Evolutionary conservation across 192 early-diverging fungal species (phyloP), one percentile per base, ranked within the genome.

Genomic region (Coemansia sp.): DNA sequence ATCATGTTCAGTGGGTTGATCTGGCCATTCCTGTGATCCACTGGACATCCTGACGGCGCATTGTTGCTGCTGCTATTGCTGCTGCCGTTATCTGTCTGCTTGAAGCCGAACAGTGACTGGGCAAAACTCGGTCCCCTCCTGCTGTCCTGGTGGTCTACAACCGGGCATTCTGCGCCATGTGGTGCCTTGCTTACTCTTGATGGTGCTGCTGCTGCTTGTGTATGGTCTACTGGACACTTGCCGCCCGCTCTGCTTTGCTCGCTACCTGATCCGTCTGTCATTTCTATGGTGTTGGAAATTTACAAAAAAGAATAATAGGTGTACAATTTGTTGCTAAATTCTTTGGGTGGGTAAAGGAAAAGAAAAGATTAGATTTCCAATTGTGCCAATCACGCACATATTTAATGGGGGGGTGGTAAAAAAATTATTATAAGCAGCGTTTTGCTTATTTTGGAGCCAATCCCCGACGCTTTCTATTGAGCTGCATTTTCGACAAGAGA

Each of bases 1-100:
- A 99, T 97, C 87, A 92, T 94, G 86, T 99, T 99, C 37, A 87
- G 84, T 6, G 92, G 89, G 68, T 93, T 94, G n/a, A 97, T 68
- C 19, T 67, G 26, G 13, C 22, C 13, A 55, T 60, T 39, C 22
- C 41, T 10, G 59, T 88, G 85, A 72, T 90, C 84, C 22, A 88
- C 85, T 15, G 87, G 87, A 47, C 87, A 88, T 39, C 70, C 77
- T 65, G 61, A 46, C 8, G 63, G 49, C 32, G 32, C 32, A 32
- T 32, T 32, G 22, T 21, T 54, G 57, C 32, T 32, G 22, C 37
- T 54, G 57, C 32, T 32, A 2, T 32, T 32, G 32, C 1, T 32
- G 22, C 51, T 54, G 21, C 26, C 26, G 8, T 22, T 15, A 16
- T 40, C 41, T 21, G 12, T 26, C 9, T 4, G 15, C 8, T 41